A percentile compares a stretch with the other conserved stretches of the same genome.
These are phyloP conservation scores for Rosa rugosa DNA, from an alignment of 306 rosid species.

Conservation along the genomic window DNA sequence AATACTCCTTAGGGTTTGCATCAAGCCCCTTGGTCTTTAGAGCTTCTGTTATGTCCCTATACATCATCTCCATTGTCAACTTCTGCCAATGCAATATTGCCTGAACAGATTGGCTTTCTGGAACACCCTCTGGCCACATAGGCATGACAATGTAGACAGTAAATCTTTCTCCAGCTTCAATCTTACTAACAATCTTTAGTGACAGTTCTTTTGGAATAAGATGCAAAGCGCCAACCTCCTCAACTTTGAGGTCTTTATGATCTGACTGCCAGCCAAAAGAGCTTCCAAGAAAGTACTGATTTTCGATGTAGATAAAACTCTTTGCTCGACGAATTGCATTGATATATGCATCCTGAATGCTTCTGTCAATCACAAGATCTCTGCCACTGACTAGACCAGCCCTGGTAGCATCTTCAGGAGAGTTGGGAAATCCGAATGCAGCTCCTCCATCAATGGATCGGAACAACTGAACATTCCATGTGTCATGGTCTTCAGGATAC, in stretches of 20 bases:
- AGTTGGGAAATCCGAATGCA: slow-evolving; percentile 31
- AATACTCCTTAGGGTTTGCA: slow-evolving; percentile 47
- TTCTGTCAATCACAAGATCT: slow-evolving; percentile 33
- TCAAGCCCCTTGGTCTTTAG: slow-evolving; percentile 39
- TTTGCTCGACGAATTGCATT: slow-evolving; percentile 49
- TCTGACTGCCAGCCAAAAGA: slow-evolving; percentile 42
- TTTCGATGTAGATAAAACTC: slow-evolving; percentile 48
- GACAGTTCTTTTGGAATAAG: slow-evolving; percentile 54
- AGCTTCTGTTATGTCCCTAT: slow-evolving; percentile 41
- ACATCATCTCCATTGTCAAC: slow-evolving; percentile 60
- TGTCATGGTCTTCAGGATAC: slow-evolving; percentile 32
- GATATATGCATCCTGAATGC: slow-evolving; percentile 54
- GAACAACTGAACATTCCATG: slow-evolving; percentile 53
- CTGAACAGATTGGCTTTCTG: slow-evolving; percentile 45
- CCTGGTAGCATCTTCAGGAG: slow-evolving; percentile 29
- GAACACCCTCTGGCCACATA: slow-evolving; percentile 62
- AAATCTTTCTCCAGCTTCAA: slow-evolving; percentile 53
- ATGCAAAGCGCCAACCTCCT: slow-evolving; percentile 40
- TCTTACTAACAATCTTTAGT: slow-evolving; percentile 54
- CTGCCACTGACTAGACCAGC: slow-evolving; percentile 33
- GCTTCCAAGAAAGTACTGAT: slow-evolving; percentile 55
- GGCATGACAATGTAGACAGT: slow-evolving; percentile 48
- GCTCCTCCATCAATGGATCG: slow-evolving; percentile 51
- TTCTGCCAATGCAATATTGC: slow-evolving; percentile 49
- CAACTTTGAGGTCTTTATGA: slow-evolving; percentile 15